These are phyloP conservation scores for Trichoderma sp. DNA, from an alignment of 2,329 filamentous ascomycete species.

Conservation along the genomic window DNA sequence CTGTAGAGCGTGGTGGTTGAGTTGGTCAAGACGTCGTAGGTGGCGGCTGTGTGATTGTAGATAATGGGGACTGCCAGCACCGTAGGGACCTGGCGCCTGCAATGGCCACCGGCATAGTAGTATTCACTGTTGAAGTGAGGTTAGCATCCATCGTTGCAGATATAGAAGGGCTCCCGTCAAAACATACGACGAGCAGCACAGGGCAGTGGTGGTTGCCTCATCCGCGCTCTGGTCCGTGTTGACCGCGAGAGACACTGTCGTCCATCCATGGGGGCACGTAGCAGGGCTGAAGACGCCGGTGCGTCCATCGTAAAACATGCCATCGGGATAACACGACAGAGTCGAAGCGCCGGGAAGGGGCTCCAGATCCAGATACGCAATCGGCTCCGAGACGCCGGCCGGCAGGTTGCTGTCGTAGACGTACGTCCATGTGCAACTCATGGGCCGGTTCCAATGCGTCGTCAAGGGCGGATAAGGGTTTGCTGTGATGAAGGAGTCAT, in stretches of 20 bases:
- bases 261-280: constrained; percentile 47
- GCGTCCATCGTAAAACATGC: constrained; percentile 44
- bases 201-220: constrained; percentile 44
- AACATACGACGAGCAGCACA: constrained; percentile 48
- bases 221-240: constrained; percentile 36
- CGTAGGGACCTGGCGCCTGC: constrained; percentile 42
- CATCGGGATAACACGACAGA: constrained; percentile 46
- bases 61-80: constrained; percentile 44
- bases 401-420: constrained; percentile 36
- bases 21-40: constrained; percentile 41
- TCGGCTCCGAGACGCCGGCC: constrained; percentile 36
- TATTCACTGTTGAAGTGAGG: constrained; percentile 38
- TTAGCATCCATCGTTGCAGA: constrained; percentile 28
- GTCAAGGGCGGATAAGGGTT: constrained; percentile 43
- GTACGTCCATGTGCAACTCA: constrained; percentile 46
- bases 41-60: constrained; percentile 42
- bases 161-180: background rate
- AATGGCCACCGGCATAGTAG: constrained; percentile 39
- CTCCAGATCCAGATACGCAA: constrained; percentile 45
- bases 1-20: constrained; percentile 44
- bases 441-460: constrained; percentile 43
- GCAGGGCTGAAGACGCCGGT: constrained; percentile 47
- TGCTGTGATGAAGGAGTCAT: constrained; percentile 29
- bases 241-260: constrained; percentile 41
- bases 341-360: constrained; percentile 43